Conservation (phyloP, 352 stramenopile species). For the Phytopythium vexans region DNA sequence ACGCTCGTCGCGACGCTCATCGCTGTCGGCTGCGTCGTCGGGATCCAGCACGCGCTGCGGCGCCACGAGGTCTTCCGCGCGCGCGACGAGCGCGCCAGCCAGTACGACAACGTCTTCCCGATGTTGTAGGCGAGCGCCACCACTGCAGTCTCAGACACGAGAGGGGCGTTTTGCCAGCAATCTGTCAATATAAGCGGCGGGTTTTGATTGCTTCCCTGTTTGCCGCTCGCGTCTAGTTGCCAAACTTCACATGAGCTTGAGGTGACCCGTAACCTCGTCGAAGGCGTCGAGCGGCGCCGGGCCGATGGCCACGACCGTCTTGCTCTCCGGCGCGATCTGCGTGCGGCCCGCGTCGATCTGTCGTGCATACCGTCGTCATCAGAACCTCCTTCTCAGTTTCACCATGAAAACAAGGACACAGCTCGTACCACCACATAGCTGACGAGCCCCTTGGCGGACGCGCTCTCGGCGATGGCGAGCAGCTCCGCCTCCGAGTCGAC, state of each 20-base stretch:
- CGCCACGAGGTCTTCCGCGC: constrained; percentile 39
- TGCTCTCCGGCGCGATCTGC: constrained; percentile 82
- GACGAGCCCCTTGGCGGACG: constrained; percentile 56
- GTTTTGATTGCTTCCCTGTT: no score
- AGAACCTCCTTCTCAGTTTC: not conserved
- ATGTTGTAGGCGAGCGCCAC: constrained; percentile 32
- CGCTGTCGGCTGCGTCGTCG: constrained; percentile 27
- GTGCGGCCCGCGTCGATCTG: constrained; percentile 79
- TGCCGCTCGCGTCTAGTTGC: no score
- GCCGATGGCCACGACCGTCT: constrained; percentile 83
- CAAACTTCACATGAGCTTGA: constrained; percentile 78
- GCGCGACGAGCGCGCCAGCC: constrained; percentile 16
- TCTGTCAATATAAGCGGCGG: no score
- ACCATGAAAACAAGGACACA: not conserved
- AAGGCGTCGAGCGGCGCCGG: constrained; percentile 65
- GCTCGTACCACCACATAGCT: constrained; percentile 76
- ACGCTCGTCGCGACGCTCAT: constrained; percentile 40
- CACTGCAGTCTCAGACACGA: no score
- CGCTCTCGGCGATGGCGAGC: constrained; percentile 61
- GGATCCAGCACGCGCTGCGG: constrained; percentile 31
- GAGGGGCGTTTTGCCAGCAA: no score
- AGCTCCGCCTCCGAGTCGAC: constrained; percentile 84
- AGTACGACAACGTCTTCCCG: constrained; percentile 48
- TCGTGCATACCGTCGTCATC: constrained; percentile 1
- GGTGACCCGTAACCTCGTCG: constrained; percentile 71